These are phyloP conservation scores for Sporothrix schenckii DNA, from an alignment of 2,329 filamentous ascomycete species.

Conservation along the genomic window DNA sequence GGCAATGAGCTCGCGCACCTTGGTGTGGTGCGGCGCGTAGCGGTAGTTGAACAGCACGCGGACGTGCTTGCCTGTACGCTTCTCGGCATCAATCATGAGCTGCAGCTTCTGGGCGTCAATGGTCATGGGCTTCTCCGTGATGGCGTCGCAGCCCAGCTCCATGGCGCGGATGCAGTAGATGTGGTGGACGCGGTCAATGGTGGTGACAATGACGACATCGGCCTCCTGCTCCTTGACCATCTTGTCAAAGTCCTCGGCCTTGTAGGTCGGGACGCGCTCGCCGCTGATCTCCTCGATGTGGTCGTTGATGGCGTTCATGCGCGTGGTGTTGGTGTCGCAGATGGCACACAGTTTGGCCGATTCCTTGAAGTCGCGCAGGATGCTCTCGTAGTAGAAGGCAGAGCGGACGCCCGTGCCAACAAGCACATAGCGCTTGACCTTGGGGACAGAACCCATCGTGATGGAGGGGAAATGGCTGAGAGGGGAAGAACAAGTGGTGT, in stretches of 20 bases:
- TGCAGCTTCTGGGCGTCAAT: constrained; percentile 59
- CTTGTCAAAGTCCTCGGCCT: constrained; percentile 57
- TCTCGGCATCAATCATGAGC: constrained; percentile 58
- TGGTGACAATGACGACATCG: constrained; percentile 65
- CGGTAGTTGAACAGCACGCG: constrained; percentile 67
- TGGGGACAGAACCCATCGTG: constrained; percentile 9
- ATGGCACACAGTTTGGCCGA: constrained; percentile 59
- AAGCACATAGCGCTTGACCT: constrained; percentile 54
- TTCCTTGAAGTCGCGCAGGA: constrained; percentile 54
- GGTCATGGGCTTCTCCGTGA: constrained; percentile 69
- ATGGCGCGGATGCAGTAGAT: constrained; percentile 62
- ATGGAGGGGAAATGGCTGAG: background rate
- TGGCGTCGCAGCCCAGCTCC: constrained; percentile 61
- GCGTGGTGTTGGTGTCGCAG: constrained; percentile 64
- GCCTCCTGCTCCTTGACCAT: constrained; percentile 62
- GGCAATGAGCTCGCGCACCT: constrained; percentile 57
- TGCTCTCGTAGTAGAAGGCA: constrained; percentile 64
- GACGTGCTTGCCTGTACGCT: constrained; percentile 53
- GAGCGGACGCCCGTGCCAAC: constrained; percentile 63
- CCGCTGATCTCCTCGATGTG: constrained; percentile 53
- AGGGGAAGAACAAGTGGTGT: background rate
- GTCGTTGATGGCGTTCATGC: constrained; percentile 59
- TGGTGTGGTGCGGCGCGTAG: constrained; percentile 67
- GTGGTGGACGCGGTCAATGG: constrained; percentile 64
- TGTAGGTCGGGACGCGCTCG: constrained; percentile 55